Evolutionary conservation across 805 yeast species (phyloP), one percentile per base, ranked within the genome.

Genomic region (Kazachstania africana): DNA sequence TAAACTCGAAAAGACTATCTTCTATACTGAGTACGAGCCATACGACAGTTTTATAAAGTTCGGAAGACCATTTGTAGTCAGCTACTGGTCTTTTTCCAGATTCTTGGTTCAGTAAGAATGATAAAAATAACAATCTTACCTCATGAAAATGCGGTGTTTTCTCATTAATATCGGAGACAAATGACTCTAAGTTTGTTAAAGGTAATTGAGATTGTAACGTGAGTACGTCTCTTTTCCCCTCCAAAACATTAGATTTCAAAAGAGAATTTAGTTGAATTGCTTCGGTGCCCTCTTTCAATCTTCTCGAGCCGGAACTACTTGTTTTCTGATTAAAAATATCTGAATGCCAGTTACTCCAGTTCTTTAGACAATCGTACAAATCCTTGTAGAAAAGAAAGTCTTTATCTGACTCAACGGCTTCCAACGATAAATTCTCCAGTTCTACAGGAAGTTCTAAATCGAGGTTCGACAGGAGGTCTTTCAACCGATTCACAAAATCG

Each of bases 11-110:
- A 2, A 47, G 24, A 14, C 39, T 49, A 9, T 35, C 31, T 32
- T 60, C 63, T 8, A 44, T 37, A n/a, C 50, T 47, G 17, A 58
- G 36, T 3, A 56, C 31, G 4, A 55, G 33, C 38, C 49, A 49
- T 31, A 46, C 51, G 1, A 70, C 47, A 3, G 50, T 51, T 5
- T 53, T 46, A 17, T 47, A 51, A 5, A 71, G 45, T 3, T 48
- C 40, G 0, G 44, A 37, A 9, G 60, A 55, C 72, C 76, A 66
- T 8, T 40, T 29, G 5, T 59, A 55, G 20, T 63, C 61, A 4
- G 55, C 41, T 1, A 71, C 37, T 0, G 57, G 45, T 29, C 67
- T 59, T 6, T 8, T 9, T 1, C 15, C 26, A n/a, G n/a, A 16
- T 4, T 31, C 32, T 2, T 36, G 33, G 12, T 41, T 42, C 3